Percentiles rank a stretch among this genome's conserved stretches.
Evolutionary conservation across 176 grass and related monocot genomes (phyloP).

Genomic region (Guadua angustifolia): DNA sequence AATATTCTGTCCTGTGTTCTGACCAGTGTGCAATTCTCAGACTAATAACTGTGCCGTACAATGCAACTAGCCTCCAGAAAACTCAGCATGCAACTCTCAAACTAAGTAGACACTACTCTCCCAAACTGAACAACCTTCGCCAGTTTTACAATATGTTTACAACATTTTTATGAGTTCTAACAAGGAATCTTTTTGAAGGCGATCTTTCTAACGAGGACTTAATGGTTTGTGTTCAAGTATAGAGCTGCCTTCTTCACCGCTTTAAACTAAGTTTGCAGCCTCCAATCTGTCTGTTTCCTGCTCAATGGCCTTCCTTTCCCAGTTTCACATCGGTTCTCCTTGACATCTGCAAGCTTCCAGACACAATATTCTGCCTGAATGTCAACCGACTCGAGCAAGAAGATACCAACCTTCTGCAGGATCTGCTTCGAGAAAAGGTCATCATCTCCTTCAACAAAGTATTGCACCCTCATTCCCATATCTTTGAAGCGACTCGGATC

Average conservation of each 20-base stretch:
- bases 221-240: conserved; percentile 61
- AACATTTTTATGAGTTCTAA: neutral
- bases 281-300: conserved; percentile 86
- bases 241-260: conserved; percentile 67
- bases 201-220: neutral
- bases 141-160: neutral
- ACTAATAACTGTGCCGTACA: neutral
- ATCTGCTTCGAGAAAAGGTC: conserved; percentile 27
- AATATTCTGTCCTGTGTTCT: too few species aligned
- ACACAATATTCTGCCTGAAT: conserved; percentile 50
- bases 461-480: conserved; percentile 82
- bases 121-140: conserved; percentile 14
- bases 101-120: conserved; percentile 7
- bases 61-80: neutral
- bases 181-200: neutral
- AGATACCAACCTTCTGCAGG: conserved; percentile 65
- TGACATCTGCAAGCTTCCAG: conserved; percentile 93
- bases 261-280: conserved; percentile 68
- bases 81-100: neutral
- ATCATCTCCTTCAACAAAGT: conserved; percentile 46
- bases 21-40: too few species aligned
- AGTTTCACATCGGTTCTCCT: conserved; percentile 65
- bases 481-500: conserved; percentile 91
- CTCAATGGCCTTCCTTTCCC: conserved; percentile 87
- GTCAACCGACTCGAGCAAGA: conserved; percentile 64